phyloP scores from a whole-genome alignment of 2,329 filamentous ascomycete genomes.

The Ophiocordyceps camponoti-rufipedis region DNA sequence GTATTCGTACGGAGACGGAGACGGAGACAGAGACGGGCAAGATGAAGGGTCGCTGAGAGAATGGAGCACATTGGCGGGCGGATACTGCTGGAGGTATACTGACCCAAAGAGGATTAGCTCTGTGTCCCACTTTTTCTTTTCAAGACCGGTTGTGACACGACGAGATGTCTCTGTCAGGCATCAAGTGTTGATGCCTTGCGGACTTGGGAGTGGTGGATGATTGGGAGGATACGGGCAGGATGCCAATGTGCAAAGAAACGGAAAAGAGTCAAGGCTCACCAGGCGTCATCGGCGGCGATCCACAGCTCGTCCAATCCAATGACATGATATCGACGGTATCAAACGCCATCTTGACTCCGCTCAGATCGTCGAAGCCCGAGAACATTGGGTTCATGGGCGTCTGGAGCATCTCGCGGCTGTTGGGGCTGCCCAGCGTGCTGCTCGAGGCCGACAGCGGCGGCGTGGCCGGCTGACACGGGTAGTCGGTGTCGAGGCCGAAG shows the following conservation, averaged over 20 bases:
- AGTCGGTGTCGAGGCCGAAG: conserved; percentile 47
- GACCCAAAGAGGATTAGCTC: conserved; percentile 18
- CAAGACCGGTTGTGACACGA: too few species aligned
- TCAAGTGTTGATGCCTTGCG: too few species aligned
- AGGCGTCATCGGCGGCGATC: conserved; percentile 78
- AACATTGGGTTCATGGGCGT: conserved; percentile 73
- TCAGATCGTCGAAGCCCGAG: conserved; percentile 49
- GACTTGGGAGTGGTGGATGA: too few species aligned
- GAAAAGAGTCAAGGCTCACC: conserved; percentile 40
- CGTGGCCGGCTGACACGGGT: conserved; percentile 65
- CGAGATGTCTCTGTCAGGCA: too few species aligned
- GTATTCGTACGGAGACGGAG: conserved; percentile 49
- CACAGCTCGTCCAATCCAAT: conserved; percentile 58
- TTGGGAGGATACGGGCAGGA: conserved; percentile 6
- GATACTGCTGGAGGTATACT: conserved; percentile 30
- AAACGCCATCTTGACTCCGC: conserved; percentile 47
- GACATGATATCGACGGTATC: conserved; percentile 58
- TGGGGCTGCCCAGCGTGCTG: conserved; percentile 75
- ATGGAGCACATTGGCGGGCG: conserved; percentile 24
- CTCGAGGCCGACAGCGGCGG: conserved; percentile 73
- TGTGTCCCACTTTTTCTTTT: neutral
- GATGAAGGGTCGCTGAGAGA: conserved; percentile 59
- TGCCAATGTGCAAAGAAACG: neutral
- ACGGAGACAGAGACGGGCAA: conserved; percentile 75
- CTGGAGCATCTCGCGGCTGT: conserved; percentile 55